phyloP scores from a whole-genome alignment of 108 stramenopile species.

The Thalassiosira profunda region DNA sequence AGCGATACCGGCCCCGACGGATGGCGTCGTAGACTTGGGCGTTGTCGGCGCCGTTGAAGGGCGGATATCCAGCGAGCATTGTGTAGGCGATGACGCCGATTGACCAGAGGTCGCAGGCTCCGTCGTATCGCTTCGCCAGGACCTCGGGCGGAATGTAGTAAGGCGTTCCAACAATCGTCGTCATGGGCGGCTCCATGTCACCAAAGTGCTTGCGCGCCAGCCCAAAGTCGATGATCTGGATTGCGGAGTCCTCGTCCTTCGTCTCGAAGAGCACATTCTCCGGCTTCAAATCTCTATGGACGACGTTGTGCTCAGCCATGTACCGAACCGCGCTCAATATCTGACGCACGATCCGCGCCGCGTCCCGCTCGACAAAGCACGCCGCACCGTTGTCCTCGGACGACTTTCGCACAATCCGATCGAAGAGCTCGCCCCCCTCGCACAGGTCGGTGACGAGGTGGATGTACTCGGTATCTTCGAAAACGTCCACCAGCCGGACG shows the following conservation, averaged over 20 bases:
- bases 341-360: constrained; percentile 52
- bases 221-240: constrained; percentile 95
- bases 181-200: constrained; percentile 36
- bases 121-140: constrained; percentile 42
- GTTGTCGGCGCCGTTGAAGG: constrained; percentile 80
- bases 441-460: constrained; percentile 88
- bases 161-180: constrained; percentile 78
- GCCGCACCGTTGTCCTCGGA: background rate
- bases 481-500: constrained; percentile 75
- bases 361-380: constrained; percentile 63
- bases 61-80: constrained; percentile 82
- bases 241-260: constrained; percentile 53
- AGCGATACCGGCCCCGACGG: constrained; percentile 27
- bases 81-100: constrained; percentile 90
- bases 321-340: constrained; percentile 71
- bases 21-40: constrained; percentile 49
- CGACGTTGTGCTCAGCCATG: constrained; percentile 73
- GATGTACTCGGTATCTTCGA: constrained; percentile 69
- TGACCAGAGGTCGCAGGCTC: constrained; percentile 78
- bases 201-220: constrained; percentile 55
- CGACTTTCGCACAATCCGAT: constrained; percentile 67
- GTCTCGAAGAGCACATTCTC: constrained; percentile 66
- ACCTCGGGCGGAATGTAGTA: constrained; percentile 93
- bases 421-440: constrained; percentile 84
- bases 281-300: constrained; percentile 69